Evolutionary conservation across 1,139 yeast species (phyloP).

Genomic region (Geotrichum siamense): DNA sequence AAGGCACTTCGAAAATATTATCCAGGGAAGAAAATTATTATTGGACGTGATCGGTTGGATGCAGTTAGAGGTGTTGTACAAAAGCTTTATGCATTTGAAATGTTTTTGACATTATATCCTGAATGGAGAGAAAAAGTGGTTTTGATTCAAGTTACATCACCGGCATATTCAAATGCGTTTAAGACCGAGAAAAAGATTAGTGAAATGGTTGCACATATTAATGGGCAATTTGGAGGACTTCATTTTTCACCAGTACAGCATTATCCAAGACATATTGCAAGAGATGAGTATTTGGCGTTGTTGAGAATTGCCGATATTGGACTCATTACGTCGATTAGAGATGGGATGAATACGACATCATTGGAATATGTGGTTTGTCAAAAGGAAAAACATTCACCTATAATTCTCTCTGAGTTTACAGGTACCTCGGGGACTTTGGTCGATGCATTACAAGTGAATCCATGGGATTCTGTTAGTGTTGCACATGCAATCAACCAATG

Average conservation of each 20-base stretch:
- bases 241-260: slow-evolving; percentile 53
- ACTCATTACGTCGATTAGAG: slow-evolving; percentile 82
- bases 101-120: slow-evolving; percentile 81
- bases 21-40: slow-evolving; percentile 72
- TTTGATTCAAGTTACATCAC: slow-evolving; percentile 85
- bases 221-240: slow-evolving; percentile 73
- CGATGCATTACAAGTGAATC: slow-evolving; percentile 83
- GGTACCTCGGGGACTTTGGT: slow-evolving; percentile 79
- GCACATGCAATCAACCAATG: slow-evolving; percentile 76
- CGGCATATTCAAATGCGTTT: slow-evolving; percentile 48
- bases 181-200: slow-evolving; percentile 63
- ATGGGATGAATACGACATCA: slow-evolving; percentile 95
- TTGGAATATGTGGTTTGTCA: slow-evolving; percentile 89
- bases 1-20: slow-evolving; percentile 55
- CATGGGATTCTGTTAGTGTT: slow-evolving; percentile 72
- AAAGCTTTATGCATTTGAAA: slow-evolving; percentile 87
- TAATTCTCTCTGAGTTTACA: slow-evolving; percentile 65
- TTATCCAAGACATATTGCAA: slow-evolving; percentile 81
- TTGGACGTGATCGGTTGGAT: slow-evolving; percentile 92
- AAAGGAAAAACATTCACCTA: slow-evolving; percentile 61
- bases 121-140: slow-evolving; percentile 87
- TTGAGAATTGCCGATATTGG: slow-evolving; percentile 87
- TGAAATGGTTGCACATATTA: slow-evolving; percentile 71
- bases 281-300: slow-evolving; percentile 83
- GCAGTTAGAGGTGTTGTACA: slow-evolving; percentile 96